Base-by-base conservation (phyloP, 1,284 basidiomycete species). In the Lentinula novae-zelandiae region DNA sequence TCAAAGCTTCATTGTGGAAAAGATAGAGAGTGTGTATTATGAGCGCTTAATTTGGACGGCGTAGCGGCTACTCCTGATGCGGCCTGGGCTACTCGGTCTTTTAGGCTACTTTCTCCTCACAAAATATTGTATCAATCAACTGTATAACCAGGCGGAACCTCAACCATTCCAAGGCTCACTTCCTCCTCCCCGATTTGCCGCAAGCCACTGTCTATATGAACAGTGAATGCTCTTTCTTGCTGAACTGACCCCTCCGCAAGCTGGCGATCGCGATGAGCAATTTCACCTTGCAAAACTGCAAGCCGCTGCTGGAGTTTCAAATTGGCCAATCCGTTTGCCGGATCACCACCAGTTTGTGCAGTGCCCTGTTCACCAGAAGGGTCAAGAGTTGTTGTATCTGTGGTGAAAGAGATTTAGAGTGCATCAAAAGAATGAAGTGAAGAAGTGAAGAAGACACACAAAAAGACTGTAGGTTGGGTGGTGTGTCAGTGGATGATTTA, bases 151-250 rank as follows among this genome's bases (percentile, higher is more conserved):
- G 54, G 42, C n/a, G 54, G 54, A 6, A 56, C 27, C 42, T 56
- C 53, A 13, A 15, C 20, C 15, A n/a, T 15, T 13, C 34, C 38
- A 38, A 9, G 20, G 27, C 40, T 15, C 9, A 53, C 7, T 15
- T n/a, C n/a, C 9, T 42, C 53, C 53, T 54, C 38, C 31, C 22
- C 54, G n/a, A 20, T 15, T 12, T 33, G 15, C 31, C 48, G 36
- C 36, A 49, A 39, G 34, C 56, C 56, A 51, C 56, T 58, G n/a
- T 58, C 56, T 33, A 38, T 58, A 50, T 58, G 56, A 20, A 58
- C 49, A 3, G 49, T 58, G 20, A 39, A 39, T 33, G 20, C 12
- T 33, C 31, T 34, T n/a, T 50, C 13, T 39, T 40, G 46, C 33
- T 51, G 56, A 31, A 27, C 17, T 12, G 55, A 57, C 13, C 55